These are phyloP conservation scores for Rubia yunnanensis DNA, from an alignment of 257 asterid genomes.

Conservation along the genomic window DNA sequence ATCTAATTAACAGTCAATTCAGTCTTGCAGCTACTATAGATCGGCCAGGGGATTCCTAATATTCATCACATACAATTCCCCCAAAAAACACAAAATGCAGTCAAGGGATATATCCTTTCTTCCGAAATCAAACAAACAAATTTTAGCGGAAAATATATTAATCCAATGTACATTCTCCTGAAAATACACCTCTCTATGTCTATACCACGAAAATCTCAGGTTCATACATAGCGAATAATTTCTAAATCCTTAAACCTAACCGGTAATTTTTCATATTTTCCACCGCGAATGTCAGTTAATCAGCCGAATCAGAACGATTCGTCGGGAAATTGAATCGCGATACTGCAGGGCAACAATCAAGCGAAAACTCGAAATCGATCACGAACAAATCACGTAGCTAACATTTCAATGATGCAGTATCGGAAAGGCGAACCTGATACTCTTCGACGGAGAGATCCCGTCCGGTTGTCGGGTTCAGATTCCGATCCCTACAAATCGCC, in stretches of 20 bases:
- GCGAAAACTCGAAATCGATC: neutral
- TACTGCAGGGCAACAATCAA: neutral
- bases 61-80: neutral
- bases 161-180: neutral
- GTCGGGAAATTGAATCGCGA: neutral
- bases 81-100: neutral
- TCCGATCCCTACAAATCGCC: neutral
- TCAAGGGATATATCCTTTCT: too few relatives aligned
- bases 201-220: neutral
- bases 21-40: neutral
- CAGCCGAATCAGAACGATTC: neutral
- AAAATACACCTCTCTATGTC: neutral
- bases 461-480: neutral
- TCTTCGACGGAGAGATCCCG: neutral
- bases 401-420: neutral
- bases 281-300: neutral
- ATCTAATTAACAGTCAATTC: neutral
- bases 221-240: neutral
- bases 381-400: neutral
- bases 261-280: neutral
- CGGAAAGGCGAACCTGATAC: slow-evolving; percentile 5
- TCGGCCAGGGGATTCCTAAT: neutral
- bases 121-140: too few relatives aligned
- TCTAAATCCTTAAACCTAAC: too few relatives aligned
- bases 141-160: neutral